These are phyloP conservation scores for Pyronema domesticum DNA, from an alignment of 495 filamentous ascomycete species.

Conservation along the genomic window DNA sequence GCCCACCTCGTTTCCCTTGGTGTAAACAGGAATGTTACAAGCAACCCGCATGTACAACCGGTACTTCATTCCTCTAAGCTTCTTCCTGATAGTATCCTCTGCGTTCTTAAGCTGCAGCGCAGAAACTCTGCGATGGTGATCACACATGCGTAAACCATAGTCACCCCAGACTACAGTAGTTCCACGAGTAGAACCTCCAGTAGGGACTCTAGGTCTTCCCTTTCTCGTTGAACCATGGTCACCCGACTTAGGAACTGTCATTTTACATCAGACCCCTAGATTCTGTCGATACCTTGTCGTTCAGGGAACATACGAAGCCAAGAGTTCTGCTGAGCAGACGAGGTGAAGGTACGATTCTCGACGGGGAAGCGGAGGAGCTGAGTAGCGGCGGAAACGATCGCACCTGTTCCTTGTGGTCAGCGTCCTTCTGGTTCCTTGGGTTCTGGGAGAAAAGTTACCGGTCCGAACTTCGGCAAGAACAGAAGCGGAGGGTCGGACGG, in stretches of 20 bases:
- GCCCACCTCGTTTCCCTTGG: slow-evolving; percentile 73
- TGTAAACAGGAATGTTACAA: slow-evolving; percentile 87
- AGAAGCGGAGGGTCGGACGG: background rate
- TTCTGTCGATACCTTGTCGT: background rate
- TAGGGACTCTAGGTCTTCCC: slow-evolving; percentile 71
- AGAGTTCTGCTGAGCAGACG: slow-evolving; percentile 4
- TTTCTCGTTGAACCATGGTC: slow-evolving; percentile 58
- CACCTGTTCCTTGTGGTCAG: too few species aligned
- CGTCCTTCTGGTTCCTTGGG: too few species aligned
- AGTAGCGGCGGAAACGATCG: background rate
- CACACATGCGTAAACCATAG: slow-evolving; percentile 81
- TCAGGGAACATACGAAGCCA: slow-evolving; percentile 18
- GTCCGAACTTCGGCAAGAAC: background rate
- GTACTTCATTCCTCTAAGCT: slow-evolving; percentile 82
- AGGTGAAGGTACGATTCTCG: background rate
- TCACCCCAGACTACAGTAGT: slow-evolving; percentile 95
- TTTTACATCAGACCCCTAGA: background rate
- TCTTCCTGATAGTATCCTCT: slow-evolving; percentile 76
- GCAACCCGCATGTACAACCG: slow-evolving; percentile 75
- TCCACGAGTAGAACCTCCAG: slow-evolving; percentile 74
- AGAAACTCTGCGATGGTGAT: slow-evolving; percentile 80
- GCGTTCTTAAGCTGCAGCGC: slow-evolving; percentile 73
- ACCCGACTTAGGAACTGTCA: slow-evolving; percentile 18
- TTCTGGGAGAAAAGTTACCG: background rate
- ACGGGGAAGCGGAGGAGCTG: slow-evolving; percentile 1